Evolutionary conservation across 495 filamentous ascomycete genomes (phyloP).

Genomic region (Rostrohypoxylon terebratum): DNA sequence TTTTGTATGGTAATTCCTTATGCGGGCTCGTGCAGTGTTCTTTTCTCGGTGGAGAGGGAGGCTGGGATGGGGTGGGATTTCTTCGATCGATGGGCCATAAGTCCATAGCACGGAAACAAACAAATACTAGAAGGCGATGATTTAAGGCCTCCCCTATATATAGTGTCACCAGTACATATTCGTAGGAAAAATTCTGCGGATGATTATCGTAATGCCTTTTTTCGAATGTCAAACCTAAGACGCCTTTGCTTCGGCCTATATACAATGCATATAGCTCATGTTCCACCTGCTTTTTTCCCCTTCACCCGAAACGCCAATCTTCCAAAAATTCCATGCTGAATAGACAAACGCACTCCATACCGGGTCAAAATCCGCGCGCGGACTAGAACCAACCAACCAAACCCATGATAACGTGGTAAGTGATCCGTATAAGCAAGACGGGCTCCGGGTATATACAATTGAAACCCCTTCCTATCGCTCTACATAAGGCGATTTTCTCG

Average conservation of each 20-base stretch:
- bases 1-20: conserved; percentile 12
- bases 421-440: conserved; percentile 29
- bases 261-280: conserved; percentile 31
- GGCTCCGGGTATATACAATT: conserved; percentile 40
- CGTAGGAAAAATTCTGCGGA: background rate
- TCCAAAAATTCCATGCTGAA: background rate
- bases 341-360: background rate
- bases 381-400: conserved; percentile 9
- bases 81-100: conserved; percentile 28
- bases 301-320: conserved; percentile 4
- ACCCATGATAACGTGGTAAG: conserved; percentile 1
- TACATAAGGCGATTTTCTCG: background rate
- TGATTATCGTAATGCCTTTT: conserved; percentile 15
- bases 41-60: conserved; percentile 8
- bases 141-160: background rate
- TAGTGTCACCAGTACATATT: background rate
- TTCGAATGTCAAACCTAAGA: conserved; percentile 13
- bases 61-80: conserved; percentile 9
- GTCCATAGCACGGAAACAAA: conserved; percentile 32
- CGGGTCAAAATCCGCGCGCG: conserved; percentile 6
- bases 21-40: conserved; percentile 24
- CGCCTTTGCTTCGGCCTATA: conserved; percentile 22
- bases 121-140: conserved; percentile 36
- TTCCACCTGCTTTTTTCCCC: conserved; percentile 3
- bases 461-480: background rate